A percentile compares a stretch with the other conserved stretches of the same genome.
Evolutionary conservation across 805 yeast genomes (phyloP).

Genomic region (Candida incommunis): DNA sequence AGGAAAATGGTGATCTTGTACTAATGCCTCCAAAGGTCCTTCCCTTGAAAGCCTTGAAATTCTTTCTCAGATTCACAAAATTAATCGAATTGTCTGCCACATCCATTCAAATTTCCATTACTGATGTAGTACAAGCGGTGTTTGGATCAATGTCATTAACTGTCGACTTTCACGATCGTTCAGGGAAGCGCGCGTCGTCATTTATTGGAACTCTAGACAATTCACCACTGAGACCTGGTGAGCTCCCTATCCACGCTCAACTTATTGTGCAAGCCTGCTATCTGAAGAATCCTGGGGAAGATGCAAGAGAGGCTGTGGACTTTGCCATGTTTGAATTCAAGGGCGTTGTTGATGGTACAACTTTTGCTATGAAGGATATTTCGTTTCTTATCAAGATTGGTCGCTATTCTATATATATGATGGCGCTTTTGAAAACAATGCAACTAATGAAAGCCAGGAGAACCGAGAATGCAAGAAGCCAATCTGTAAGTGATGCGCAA

Average conservation of each 20-base stretch:
- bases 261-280: constrained; percentile 17
- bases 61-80: constrained; percentile 10
- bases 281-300: constrained; percentile 17
- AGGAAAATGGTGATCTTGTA: neutral
- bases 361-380: constrained; percentile 19
- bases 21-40: constrained; percentile 12
- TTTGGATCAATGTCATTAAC: constrained; percentile 16
- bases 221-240: constrained; percentile 15
- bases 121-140: constrained; percentile 15
- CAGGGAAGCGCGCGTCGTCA: constrained; percentile 10
- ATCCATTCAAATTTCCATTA: constrained; percentile 15
- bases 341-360: constrained; percentile 19
- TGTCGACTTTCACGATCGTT: constrained; percentile 18
- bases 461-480: neutral
- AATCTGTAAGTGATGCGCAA: neutral
- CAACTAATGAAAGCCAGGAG: neutral
- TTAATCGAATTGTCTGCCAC: constrained; percentile 16
- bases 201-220: constrained; percentile 24
- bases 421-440: constrained; percentile 9
- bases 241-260: constrained; percentile 16
- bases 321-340: constrained; percentile 14
- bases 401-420: constrained; percentile 13
- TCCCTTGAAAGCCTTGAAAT: constrained; percentile 10
- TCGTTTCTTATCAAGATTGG: constrained; percentile 18
- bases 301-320: constrained; percentile 20